Conservation (phyloP, 2,329 filamentous ascomycete genomes). For the Macroventuria anomochaeta region DNA sequence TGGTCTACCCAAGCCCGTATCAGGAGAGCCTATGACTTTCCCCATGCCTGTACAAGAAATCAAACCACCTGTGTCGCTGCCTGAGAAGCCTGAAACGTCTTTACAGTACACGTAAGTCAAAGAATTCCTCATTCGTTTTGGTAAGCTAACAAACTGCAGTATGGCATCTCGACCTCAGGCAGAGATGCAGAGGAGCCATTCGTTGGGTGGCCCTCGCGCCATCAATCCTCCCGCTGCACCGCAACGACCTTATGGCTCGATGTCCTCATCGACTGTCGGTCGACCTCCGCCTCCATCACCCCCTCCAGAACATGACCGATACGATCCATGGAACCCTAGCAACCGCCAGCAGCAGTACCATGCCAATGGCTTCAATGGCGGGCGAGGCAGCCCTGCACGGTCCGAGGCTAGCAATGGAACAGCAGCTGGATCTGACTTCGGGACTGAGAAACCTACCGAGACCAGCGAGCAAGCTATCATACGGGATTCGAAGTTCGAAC, state of each 20-base stretch:
- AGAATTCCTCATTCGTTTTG: not conserved
- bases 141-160: constrained; percentile 14
- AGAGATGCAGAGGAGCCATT: constrained; percentile 30
- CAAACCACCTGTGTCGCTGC: constrained; percentile 21
- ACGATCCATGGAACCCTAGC: constrained; percentile 34
- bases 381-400: constrained; percentile 38
- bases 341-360: constrained; percentile 24
- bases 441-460: constrained; percentile 31
- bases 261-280: constrained; percentile 23
- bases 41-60: constrained; percentile 19
- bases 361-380: constrained; percentile 25
- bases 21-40: constrained; percentile 27
- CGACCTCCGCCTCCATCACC: constrained; percentile 34
- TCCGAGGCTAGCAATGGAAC: constrained; percentile 47
- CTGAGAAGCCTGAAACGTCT: constrained; percentile 26
- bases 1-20: constrained; percentile 46
- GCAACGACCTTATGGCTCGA: constrained; percentile 37
- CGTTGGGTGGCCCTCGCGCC: constrained; percentile 28
- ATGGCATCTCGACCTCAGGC: constrained; percentile 18
- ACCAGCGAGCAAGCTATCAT: constrained; percentile 18
- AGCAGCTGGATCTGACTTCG: constrained; percentile 45
- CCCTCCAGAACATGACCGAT: constrained; percentile 23
- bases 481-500: constrained; percentile 28
- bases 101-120: constrained; percentile 23
- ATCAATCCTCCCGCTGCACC: constrained; percentile 16